Evolutionary conservation across 225 moss, liverwort and hornwort species (phyloP).

Genomic region (Thuidium tamariscinum): DNA sequence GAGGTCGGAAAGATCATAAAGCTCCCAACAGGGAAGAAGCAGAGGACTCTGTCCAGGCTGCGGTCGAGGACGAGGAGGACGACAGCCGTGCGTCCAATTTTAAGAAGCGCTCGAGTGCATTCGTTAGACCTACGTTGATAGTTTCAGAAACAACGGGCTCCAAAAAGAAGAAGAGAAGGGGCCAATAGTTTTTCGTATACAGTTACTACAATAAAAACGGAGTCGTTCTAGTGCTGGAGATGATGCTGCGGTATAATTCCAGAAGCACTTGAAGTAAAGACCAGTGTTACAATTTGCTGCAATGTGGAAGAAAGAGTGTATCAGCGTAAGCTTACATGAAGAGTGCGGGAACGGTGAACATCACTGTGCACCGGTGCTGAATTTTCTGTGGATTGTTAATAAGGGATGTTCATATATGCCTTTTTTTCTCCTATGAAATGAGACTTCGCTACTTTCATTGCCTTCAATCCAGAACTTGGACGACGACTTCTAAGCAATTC

Average conservation of each 20-base stretch:
- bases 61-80: constrained; percentile 11
- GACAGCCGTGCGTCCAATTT: constrained; percentile 29
- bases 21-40: not conserved
- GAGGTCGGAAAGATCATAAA: not conserved
- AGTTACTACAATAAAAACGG: not conserved
- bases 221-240: not conserved
- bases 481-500: not conserved
- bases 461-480: not conserved
- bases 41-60: not conserved
- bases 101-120: constrained; percentile 16
- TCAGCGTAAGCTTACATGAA: too few species aligned
- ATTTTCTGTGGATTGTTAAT: not conserved
- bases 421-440: not conserved
- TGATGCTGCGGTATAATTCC: not conserved
- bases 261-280: not conserved
- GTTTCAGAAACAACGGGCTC: not conserved
- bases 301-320: not conserved
- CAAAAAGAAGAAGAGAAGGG: constrained; percentile 11
- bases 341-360: not conserved
- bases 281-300: not conserved
- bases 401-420: too few species aligned
- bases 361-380: not conserved
- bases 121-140: constrained; percentile 4
- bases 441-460: not conserved
- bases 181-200: not conserved